Base-by-base conservation (phyloP, 179 eudicot genomes). In the Pouteria campechiana region DNA sequence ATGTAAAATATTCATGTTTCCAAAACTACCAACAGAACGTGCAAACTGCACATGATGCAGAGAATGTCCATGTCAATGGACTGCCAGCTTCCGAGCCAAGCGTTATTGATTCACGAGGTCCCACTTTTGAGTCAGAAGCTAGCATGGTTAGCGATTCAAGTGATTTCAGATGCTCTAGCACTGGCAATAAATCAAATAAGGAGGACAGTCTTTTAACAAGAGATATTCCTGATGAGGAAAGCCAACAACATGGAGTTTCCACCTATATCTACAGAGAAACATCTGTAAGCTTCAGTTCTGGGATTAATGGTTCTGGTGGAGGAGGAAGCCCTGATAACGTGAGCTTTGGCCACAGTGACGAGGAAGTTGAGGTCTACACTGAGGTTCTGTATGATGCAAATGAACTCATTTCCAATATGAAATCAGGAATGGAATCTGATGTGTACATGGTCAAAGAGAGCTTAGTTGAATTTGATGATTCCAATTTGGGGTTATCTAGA, bases 341-440 rank as follows among this genome's bases (percentile, higher is more conserved):
- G 25, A 9, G 9, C 16, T 4, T 40, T 46, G 32, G 37, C 30
- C 20, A 20, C 15, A 32, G 38, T 14, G 17, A 11, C 14, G 25
- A 14, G 22, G 58, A 56, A 34, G 48, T 29, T 41, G 4, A 24
- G 39, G 31, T 18, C 11, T 37, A 33, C 19, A 25, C 44, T 34
- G 33, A 46, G 46, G 27, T 47, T 19, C 14, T 41, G 7, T 31
- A 23, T 31, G 48, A 33, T 14, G 30, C 27, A 13, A 48, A 40
- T 41, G 53, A 43, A 32, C 25, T 25, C 32, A 19, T 37, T 20
- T 38, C 60, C 16, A 46, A 49, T 47, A 54, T 56, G 20, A 40
- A 13, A 19, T 58, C 72, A 25, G 33, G 51, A 32, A 38, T 28
- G 29, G 54, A 48, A 41, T 29, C 52, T 52, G 48, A 36, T 41